Evolutionary conservation across 352 stramenopile species (phyloP).

Genomic region (Phytophthora fragariae): DNA sequence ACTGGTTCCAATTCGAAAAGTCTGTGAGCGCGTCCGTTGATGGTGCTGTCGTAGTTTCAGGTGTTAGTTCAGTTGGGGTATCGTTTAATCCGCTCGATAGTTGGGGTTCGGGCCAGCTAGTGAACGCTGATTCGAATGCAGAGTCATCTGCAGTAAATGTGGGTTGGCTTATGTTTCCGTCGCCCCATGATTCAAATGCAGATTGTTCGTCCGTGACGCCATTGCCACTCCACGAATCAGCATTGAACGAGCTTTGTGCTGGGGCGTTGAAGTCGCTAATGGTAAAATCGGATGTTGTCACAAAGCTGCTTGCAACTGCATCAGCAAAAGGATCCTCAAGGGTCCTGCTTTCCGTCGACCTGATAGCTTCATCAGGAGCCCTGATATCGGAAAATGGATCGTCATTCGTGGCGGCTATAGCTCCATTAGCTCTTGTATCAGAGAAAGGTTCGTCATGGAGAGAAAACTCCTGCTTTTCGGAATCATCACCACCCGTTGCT

Average conservation of each 20-base stretch:
- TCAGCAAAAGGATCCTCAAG: slow-evolving; percentile 25
- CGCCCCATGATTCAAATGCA: slow-evolving; percentile 11
- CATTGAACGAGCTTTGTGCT: background rate
- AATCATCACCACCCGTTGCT: background rate
- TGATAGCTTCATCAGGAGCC: background rate
- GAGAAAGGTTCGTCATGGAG: slow-evolving; percentile 15
- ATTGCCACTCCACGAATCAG: slow-evolving; percentile 3
- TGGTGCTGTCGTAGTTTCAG: too few relatives aligned
- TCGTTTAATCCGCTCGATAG: too few relatives aligned
- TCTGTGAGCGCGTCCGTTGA: too few relatives aligned
- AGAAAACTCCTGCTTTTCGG: slow-evolving; percentile 12
- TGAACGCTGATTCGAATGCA: slow-evolving; percentile 3
- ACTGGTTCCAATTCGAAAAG: too few relatives aligned
- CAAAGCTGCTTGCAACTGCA: slow-evolving; percentile 7
- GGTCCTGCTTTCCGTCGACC: background rate
- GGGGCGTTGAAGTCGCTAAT: background rate
- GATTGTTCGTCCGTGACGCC: background rate
- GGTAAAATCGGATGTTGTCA: slow-evolving; percentile 6
- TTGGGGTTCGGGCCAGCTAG: background rate
- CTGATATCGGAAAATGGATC: slow-evolving; percentile 33
- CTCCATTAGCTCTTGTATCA: background rate
- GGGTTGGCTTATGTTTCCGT: background rate
- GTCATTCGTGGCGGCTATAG: slow-evolving; percentile 11
- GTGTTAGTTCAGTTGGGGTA: too few relatives aligned
- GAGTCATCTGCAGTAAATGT: background rate